Conservation (phyloP, 495 filamentous ascomycete species). For the Polyplosphaeria fusca region DNA sequence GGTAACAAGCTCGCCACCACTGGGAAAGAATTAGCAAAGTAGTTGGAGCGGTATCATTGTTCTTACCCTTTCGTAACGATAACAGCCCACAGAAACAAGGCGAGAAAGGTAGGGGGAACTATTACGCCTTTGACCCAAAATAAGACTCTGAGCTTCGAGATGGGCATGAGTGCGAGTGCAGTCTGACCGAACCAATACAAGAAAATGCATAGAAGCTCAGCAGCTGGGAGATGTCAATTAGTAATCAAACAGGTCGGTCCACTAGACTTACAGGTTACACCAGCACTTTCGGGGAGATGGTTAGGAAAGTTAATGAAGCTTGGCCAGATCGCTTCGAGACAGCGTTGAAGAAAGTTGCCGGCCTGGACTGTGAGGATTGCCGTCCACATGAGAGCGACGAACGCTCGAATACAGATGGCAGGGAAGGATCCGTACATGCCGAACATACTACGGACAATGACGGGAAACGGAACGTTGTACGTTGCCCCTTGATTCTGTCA, state of each 20-base stretch:
- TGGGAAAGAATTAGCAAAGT: background rate
- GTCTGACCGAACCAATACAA: slow-evolving; percentile 51
- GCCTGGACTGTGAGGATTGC: slow-evolving; percentile 51
- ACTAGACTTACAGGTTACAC: slow-evolving; percentile 43
- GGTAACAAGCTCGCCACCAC: slow-evolving; percentile 38
- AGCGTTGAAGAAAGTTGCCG: slow-evolving; percentile 45
- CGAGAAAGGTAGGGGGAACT: slow-evolving; percentile 35
- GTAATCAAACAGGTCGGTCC: background rate
- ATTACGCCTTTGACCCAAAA: slow-evolving; percentile 36
- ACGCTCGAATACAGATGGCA: slow-evolving; percentile 48
- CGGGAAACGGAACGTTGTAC: slow-evolving; percentile 86
- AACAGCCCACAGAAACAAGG: slow-evolving; percentile 36
- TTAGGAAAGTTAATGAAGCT: slow-evolving; percentile 56
- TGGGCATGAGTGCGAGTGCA: slow-evolving; percentile 37
- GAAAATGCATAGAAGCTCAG: slow-evolving; percentile 50
- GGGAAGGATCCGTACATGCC: slow-evolving; percentile 75
- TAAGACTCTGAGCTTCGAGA: slow-evolving; percentile 32
- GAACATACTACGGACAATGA: slow-evolving; percentile 70
- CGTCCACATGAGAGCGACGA: slow-evolving; percentile 52
- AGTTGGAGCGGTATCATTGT: slow-evolving; percentile 3
- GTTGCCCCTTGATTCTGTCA: no score
- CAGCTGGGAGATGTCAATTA: slow-evolving; percentile 32
- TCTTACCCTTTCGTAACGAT: slow-evolving; percentile 34
- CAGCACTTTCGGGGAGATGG: slow-evolving; percentile 44
- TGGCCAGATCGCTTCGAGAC: slow-evolving; percentile 67